phyloP scores from a whole-genome alignment of 2,329 filamentous ascomycete species.

The Lecanicillium sp. region DNA sequence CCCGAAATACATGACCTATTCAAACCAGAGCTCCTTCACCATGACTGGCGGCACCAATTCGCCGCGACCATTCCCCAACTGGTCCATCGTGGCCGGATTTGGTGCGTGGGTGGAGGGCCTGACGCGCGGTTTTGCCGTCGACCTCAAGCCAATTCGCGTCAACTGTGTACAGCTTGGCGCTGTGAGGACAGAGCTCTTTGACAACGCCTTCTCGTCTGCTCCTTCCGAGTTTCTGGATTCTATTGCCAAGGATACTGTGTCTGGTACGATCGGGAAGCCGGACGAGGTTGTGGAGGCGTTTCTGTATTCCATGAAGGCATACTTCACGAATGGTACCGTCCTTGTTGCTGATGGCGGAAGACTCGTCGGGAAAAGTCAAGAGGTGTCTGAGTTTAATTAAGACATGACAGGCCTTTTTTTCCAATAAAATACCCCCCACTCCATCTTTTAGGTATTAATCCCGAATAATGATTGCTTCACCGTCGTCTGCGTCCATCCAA shows the following conservation, averaged over 20 bases:
- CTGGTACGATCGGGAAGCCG: constrained; percentile 19
- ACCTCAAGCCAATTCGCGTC: constrained; percentile 54
- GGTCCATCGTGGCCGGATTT: constrained; percentile 38
- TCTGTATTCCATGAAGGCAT: constrained; percentile 34
- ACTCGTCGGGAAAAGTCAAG: constrained; percentile 14
- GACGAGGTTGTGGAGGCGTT: constrained; percentile 35
- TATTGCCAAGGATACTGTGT: constrained; percentile 12
- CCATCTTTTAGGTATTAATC: background rate
- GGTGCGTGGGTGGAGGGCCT: constrained; percentile 44
- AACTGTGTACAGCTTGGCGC: constrained; percentile 52
- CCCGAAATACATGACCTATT: constrained; percentile 30
- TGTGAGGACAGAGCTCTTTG: constrained; percentile 35
- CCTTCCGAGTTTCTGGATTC: constrained; percentile 1
- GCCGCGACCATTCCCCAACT: constrained; percentile 42
- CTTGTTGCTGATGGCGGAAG: constrained; percentile 18
- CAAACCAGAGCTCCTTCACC: constrained; percentile 38
- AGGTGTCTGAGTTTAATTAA: constrained; percentile 2
- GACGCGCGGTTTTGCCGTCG: constrained; percentile 48
- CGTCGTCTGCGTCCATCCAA: constrained; percentile 9
- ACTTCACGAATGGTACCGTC: constrained; percentile 25
- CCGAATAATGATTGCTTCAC: constrained; percentile 1
- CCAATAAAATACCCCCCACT: too few relatives aligned
- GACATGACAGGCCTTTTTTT: too few relatives aligned
- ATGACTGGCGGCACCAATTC: constrained; percentile 46
- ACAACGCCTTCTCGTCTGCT: constrained; percentile 3